phyloP scores from a whole-genome alignment of 352 stramenopile species.

The Globisporangium emineosum region DNA sequence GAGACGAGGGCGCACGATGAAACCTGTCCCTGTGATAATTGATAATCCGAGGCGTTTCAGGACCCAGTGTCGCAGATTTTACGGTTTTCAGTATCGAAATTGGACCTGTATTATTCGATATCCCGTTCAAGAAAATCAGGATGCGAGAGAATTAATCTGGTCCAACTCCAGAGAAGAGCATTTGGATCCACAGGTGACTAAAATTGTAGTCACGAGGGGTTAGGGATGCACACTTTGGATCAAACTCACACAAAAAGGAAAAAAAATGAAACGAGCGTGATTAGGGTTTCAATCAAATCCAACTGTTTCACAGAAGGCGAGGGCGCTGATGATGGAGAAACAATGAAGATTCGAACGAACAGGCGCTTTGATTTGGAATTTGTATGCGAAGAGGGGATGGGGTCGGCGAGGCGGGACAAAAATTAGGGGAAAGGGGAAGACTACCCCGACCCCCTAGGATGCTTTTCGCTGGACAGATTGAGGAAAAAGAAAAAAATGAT shows the following conservation, averaged over 20 bases:
- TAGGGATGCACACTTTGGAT: background rate
- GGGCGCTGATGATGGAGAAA: background rate
- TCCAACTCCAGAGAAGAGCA: background rate
- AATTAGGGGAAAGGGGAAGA: too few relatives aligned
- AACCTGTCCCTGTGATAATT: background rate
- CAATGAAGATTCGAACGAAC: background rate
- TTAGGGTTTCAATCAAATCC: background rate
- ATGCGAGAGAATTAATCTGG: background rate
- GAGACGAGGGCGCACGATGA: conserved; percentile 6
- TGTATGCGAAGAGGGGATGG: background rate
- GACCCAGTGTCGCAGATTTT: background rate
- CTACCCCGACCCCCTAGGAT: background rate
- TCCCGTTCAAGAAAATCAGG: background rate
- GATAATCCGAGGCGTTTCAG: background rate
- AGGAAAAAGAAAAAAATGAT: background rate
- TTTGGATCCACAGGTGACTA: background rate
- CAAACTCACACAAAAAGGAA: background rate
- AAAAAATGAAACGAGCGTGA: background rate
- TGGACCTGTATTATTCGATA: background rate
- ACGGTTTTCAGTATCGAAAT: rapidly evolving
- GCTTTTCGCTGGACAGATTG: background rate
- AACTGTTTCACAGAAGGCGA: background rate
- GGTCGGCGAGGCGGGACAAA: too few relatives aligned
- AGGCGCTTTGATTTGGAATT: background rate
- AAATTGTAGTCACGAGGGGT: background rate